phyloP scores from a whole-genome alignment of 805 yeast genomes.

The Lipomyces orientalis region DNA sequence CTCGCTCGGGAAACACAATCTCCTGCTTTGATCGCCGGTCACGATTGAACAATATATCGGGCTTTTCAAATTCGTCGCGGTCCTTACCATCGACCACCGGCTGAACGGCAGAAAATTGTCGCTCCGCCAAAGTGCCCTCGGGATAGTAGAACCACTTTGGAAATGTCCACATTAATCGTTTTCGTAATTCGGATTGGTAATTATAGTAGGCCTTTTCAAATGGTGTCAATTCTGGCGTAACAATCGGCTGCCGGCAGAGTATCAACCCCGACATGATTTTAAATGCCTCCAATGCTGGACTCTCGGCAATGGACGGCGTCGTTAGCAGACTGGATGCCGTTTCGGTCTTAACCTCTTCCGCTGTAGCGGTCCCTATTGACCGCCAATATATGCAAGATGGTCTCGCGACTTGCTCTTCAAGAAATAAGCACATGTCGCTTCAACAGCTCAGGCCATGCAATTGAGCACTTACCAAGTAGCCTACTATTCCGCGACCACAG shows the following conservation, averaged over 20 bases:
- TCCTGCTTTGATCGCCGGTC: slow-evolving; percentile 85
- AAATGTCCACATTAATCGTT: slow-evolving; percentile 95
- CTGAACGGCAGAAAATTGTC: slow-evolving; percentile 75
- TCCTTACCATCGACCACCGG: slow-evolving; percentile 18
- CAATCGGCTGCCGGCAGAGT: slow-evolving; percentile 80
- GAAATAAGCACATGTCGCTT: not conserved
- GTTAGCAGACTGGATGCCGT: not conserved
- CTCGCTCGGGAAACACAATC: slow-evolving; percentile 73
- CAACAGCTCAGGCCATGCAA: not conserved
- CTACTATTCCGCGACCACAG: slow-evolving; percentile 8
- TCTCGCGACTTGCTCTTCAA: not conserved
- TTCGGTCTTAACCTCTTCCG: not conserved
- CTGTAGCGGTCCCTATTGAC: not conserved
- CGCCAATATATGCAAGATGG: not conserved
- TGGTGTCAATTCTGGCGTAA: slow-evolving; percentile 74
- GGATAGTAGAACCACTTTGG: slow-evolving; percentile 92
- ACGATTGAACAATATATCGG: slow-evolving; percentile 56
- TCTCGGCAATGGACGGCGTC: slow-evolving; percentile 6
- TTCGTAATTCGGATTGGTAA: slow-evolving; percentile 85
- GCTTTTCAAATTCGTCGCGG: slow-evolving; percentile 12
- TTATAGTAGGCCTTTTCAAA: slow-evolving; percentile 78
- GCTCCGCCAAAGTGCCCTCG: slow-evolving; percentile 87
- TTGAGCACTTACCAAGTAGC: slow-evolving; percentile 5
- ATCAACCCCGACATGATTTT: slow-evolving; percentile 53
- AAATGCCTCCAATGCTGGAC: slow-evolving; percentile 5